Conservation (phyloP, 495 filamentous ascomycete species). For the Pseudevernia furfuracea region DNA sequence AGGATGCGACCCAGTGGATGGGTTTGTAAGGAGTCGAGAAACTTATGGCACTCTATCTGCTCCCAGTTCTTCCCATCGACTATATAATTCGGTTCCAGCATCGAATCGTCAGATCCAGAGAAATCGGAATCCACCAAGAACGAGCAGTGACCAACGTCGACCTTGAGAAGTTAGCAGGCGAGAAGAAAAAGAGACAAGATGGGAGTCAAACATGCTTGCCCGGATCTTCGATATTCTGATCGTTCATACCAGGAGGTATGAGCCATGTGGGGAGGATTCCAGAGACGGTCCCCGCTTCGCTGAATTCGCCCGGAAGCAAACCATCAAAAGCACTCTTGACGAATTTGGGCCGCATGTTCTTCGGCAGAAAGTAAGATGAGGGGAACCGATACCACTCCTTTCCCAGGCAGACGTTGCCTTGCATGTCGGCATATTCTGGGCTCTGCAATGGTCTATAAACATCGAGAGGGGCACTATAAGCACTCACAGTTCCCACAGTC, state of each 20-base stretch:
- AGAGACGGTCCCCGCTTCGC: slow-evolving; percentile 53
- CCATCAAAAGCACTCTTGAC: slow-evolving; percentile 84
- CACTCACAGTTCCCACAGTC: slow-evolving; percentile 70
- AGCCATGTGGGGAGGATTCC: slow-evolving; percentile 68
- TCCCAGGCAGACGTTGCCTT: slow-evolving; percentile 76
- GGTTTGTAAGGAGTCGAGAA: slow-evolving; percentile 74
- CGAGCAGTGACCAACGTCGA: slow-evolving; percentile 62
- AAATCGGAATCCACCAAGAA: slow-evolving; percentile 88
- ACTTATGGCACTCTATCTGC: slow-evolving; percentile 59
- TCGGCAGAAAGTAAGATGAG: slow-evolving; percentile 81
- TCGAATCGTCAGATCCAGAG: slow-evolving; percentile 44
- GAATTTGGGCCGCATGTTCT: slow-evolving; percentile 73
- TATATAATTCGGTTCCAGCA: slow-evolving; percentile 68
- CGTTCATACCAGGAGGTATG: slow-evolving; percentile 81
- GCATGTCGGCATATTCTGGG: slow-evolving; percentile 40
- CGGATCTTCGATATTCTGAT: slow-evolving; percentile 77
- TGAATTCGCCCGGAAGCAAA: slow-evolving; percentile 85
- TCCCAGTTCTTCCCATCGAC: slow-evolving; percentile 67
- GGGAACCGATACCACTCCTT: slow-evolving; percentile 99
- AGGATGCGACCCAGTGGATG: slow-evolving; percentile 65
- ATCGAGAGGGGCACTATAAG: slow-evolving; percentile 76
- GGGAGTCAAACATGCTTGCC: slow-evolving; percentile 67
- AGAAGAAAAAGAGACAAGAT: slow-evolving; percentile 15
- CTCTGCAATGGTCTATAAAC: slow-evolving; percentile 56
- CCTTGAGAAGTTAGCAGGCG: slow-evolving; percentile 34